A percentile compares a stretch with the other conserved stretches of the same genome.
Evolutionary conservation across 805 yeast species (phyloP).

Genomic region (Pichia rugopelliculosa): DNA sequence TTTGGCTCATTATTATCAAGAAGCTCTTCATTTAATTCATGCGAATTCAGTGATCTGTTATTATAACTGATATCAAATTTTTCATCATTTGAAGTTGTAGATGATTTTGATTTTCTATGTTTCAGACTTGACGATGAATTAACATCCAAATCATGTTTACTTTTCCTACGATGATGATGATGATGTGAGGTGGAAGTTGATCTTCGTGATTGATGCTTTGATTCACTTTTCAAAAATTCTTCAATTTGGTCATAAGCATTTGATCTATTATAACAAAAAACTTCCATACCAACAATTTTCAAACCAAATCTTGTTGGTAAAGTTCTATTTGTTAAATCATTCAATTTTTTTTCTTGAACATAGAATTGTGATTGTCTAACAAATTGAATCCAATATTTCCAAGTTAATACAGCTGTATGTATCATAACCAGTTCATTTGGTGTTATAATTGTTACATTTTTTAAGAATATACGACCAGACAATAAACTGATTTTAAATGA

Average conservation of each 20-base stretch:
- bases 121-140: neutral
- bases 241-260: constrained; percentile 52
- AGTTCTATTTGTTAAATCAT: constrained; percentile 32
- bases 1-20: neutral
- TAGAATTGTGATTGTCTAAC: constrained; percentile 35
- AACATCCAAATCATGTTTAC: neutral
- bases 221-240: constrained; percentile 7
- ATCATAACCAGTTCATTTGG: constrained; percentile 64
- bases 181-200: neutral
- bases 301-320: constrained; percentile 53
- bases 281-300: constrained; percentile 69
- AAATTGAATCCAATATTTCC: constrained; percentile 80
- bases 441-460: constrained; percentile 67
- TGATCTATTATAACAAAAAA: constrained; percentile 75
- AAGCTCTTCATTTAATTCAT: neutral
- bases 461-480: constrained; percentile 77
- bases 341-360: constrained; percentile 17
- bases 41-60: neutral
- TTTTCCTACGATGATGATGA: neutral
- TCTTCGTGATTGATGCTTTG: neutral
- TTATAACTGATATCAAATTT: neutral
- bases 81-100: neutral
- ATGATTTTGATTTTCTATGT: neutral
- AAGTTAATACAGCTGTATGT: constrained; percentile 67
- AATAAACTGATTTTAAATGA: constrained; percentile 69